Evolutionary conservation across 371 early-diverging fungal species (phyloP), one percentile per base, ranked within the genome.

Genomic region (Mucor irregularis): DNA sequence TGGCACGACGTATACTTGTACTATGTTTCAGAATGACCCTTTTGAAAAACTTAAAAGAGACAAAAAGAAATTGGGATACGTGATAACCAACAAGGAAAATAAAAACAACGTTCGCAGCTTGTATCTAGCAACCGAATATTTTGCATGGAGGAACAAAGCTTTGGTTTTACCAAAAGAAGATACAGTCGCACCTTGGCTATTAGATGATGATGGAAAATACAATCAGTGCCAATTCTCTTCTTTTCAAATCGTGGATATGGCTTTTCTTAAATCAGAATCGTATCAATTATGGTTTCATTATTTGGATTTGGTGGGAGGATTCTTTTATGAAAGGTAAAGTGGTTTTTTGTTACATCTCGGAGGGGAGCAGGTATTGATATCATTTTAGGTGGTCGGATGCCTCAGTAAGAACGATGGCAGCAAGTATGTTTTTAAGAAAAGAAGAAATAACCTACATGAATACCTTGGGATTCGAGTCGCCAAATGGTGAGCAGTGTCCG

Each of bases 271-370:
- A 49, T 82, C 83, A 33, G 58, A 79, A n/a, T 79, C 71, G 5
- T 97, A 97, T 70, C 70, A 66, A 42, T 72, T 79, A 16, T 95
- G 85, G 60, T 96, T 98, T 61, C 70, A 90, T 14, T 84, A 78
- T 47, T 75, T 98, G 16, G 98, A 98, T 68, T 61, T 66, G 28
- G 61, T 81, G 0, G 94, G 94, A 4, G 94, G 89, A 0, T 98
- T 98, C 67, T 98, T 90, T 68, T 97, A 97, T 68, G 98, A 98
- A 66, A 75, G 93, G 80, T 77, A 61, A 56, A n/a, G n/a, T n/a
- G n/a, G n/a, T n/a, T n/a, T n/a, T n/a, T n/a, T n/a, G n/a, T n/a
- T n/a, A n/a, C n/a, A n/a, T n/a, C n/a, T 19, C 5, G 29, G 17
- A 19, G 9, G 9, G 13, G 29, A 6, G 1, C 10, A 38, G 46